These are phyloP conservation scores for Annona cherimola DNA, from an alignment of 164 flowering plant species.

Conservation along the genomic window DNA sequence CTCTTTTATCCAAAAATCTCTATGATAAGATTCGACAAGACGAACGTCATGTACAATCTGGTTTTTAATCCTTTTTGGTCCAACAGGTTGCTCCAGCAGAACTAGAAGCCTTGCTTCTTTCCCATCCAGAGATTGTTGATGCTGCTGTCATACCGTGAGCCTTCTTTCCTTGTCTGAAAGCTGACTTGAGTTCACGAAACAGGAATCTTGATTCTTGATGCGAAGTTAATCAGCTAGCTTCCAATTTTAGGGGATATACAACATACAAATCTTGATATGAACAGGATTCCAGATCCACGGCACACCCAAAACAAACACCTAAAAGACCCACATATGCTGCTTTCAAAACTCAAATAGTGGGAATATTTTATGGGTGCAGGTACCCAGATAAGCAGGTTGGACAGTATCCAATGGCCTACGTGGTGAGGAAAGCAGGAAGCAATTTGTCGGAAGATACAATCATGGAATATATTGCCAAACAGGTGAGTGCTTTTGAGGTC, in stretches of 20 bases:
- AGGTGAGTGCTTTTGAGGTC: constrained; percentile 30
- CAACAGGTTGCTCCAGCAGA: constrained; percentile 88
- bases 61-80: neutral
- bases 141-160: constrained; percentile 95
- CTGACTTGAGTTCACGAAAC: neutral
- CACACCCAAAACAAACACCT: too few relatives aligned
- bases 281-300: too few relatives aligned
- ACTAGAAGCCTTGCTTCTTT: constrained; percentile 15
- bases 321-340: too few relatives aligned
- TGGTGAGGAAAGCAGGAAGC: constrained; percentile 63
- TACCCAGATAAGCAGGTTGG: constrained; percentile 87
- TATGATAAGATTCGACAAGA: too few relatives aligned
- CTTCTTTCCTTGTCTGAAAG: neutral
- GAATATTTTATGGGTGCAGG: constrained; percentile 24
- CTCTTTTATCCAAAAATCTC: too few relatives aligned
- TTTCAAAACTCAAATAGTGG: neutral
- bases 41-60: neutral
- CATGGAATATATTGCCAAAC: constrained; percentile 72
- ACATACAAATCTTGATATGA: too few relatives aligned
- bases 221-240: too few relatives aligned
- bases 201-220: neutral
- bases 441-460: constrained; percentile 38
- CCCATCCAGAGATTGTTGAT: constrained; percentile 72
- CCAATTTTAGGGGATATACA: too few relatives aligned
- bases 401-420: constrained; percentile 93